Conservation (phyloP, 2,329 filamentous ascomycete species). For the Cephalotrichum gorgonifer region DNA sequence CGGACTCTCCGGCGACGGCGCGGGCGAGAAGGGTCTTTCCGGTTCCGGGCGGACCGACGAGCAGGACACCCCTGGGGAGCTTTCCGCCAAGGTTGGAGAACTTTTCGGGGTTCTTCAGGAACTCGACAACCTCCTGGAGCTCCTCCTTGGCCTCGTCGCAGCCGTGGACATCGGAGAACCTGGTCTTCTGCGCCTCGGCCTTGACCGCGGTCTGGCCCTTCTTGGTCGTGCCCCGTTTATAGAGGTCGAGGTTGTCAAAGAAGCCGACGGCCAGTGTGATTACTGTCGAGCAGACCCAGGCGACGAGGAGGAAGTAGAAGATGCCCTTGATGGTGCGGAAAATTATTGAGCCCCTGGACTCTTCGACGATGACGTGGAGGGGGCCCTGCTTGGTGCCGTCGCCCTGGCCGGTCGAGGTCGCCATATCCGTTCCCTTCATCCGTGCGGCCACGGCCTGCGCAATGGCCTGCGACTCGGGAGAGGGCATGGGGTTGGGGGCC, state of each 20-base stretch:
- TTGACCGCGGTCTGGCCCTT: slow-evolving; percentile 75
- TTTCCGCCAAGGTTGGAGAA: slow-evolving; percentile 94
- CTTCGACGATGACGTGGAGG: slow-evolving; percentile 93
- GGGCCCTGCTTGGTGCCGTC: slow-evolving; percentile 71
- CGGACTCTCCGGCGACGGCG: slow-evolving; percentile 91
- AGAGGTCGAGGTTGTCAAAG: slow-evolving; percentile 60
- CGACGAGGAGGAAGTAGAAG: slow-evolving; percentile 64
- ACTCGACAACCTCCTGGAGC: slow-evolving; percentile 92
- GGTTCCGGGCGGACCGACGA: slow-evolving; percentile 92
- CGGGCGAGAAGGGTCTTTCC: slow-evolving; percentile 94
- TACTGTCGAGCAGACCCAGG: slow-evolving; percentile 69
- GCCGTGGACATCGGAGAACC: slow-evolving; percentile 89
- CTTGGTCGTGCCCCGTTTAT: slow-evolving; percentile 71
- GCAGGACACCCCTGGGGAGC: slow-evolving; percentile 88
- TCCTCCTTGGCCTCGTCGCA: slow-evolving; percentile 98
- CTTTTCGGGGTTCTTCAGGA: slow-evolving; percentile 83
- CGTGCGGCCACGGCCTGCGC: slow-evolving; percentile 73
- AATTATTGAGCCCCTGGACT: slow-evolving; percentile 66
- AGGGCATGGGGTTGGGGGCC: slow-evolving; percentile 33
- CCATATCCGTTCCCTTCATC: slow-evolving; percentile 55
- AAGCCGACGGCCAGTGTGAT: slow-evolving; percentile 61
- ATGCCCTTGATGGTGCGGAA: slow-evolving; percentile 92
- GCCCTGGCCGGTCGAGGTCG: slow-evolving; percentile 39
- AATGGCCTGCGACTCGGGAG: slow-evolving; percentile 63
- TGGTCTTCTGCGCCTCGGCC: slow-evolving; percentile 81